Percentiles rank a stretch among this genome's conserved stretches.
phyloP scores from a whole-genome alignment of 2,329 filamentous ascomycete species.

The Fusarium temperatum region DNA sequence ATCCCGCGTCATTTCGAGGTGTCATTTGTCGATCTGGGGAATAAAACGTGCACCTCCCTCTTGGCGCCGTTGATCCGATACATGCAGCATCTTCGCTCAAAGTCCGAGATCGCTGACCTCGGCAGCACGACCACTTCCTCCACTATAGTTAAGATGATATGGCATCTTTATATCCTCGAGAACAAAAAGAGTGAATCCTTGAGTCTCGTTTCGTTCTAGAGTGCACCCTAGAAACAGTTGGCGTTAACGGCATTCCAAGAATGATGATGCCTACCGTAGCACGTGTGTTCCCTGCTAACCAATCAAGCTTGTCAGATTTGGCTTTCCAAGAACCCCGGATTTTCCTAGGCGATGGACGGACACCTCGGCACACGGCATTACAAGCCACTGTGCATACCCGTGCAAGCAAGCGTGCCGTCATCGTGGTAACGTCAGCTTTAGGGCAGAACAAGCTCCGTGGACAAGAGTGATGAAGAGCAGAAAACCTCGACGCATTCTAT shows the following conservation, averaged over 20 bases:
- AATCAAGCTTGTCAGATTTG: slow-evolving; percentile 12
- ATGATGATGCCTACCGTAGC: background rate
- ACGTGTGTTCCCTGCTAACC: slow-evolving; percentile 2
- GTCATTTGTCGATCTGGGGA: slow-evolving; percentile 20
- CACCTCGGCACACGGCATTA: slow-evolving; percentile 11
- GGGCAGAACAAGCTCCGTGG: background rate
- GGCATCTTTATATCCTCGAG: background rate
- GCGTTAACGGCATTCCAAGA: slow-evolving; percentile 25
- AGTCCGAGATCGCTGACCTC: background rate
- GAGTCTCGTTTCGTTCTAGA: background rate
- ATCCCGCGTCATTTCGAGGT: slow-evolving; percentile 8
- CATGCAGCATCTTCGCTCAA: background rate
- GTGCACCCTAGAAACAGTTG: background rate
- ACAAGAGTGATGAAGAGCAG: too few relatives aligned
- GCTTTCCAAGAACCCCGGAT: slow-evolving; percentile 27
- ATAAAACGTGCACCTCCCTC: slow-evolving; percentile 2
- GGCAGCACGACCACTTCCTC: background rate
- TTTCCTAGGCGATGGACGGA: background rate
- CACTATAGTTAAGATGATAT: fast-evolving
- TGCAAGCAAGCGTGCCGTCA: background rate
- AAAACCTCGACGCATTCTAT: background rate
- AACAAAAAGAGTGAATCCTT: background rate
- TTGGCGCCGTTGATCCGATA: slow-evolving; percentile 9
- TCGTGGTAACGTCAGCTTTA: background rate
- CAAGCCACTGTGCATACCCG: slow-evolving; percentile 1